These are phyloP conservation scores for Bertia moriformis DNA, from an alignment of 2,329 filamentous ascomycete species.

Conservation along the genomic window DNA sequence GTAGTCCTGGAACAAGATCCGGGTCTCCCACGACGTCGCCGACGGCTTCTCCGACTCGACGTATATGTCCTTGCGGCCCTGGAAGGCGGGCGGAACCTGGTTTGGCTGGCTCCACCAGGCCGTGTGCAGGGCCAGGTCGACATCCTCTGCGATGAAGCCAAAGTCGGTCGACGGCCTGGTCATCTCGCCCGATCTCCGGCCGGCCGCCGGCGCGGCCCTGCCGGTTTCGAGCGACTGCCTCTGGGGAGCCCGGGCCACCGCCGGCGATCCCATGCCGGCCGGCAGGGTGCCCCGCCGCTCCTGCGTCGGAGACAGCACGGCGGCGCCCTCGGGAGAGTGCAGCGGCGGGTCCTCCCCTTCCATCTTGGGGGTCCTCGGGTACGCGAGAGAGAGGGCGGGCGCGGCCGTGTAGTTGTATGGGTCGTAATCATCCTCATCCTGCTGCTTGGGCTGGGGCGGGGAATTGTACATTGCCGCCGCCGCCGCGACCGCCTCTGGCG, in stretches of 20 bases:
- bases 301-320: constrained; percentile 20
- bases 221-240: constrained; percentile 53
- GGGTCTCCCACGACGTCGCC: constrained; percentile 49
- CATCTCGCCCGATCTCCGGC: constrained; percentile 19
- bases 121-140: constrained; percentile 2
- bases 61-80: constrained; percentile 43
- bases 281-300: constrained; percentile 29
- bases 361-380: constrained; percentile 20
- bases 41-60: constrained; percentile 45
- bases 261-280: constrained; percentile 13
- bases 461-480: constrained; percentile 30
- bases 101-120: constrained; percentile 25
- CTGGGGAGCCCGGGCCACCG: constrained; percentile 20
- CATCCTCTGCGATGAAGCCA: neutral
- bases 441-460: constrained; percentile 12
- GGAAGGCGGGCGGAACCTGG: constrained; percentile 40
- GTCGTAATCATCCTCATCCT: constrained; percentile 55
- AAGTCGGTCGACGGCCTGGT: neutral
- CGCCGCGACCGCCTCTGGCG: constrained; percentile 53
- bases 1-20: constrained; percentile 87
- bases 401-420: constrained; percentile 39
- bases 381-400: constrained; percentile 15
- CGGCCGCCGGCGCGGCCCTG: constrained; percentile 22
- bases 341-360: constrained; percentile 27
- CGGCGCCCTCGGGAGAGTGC: constrained; percentile 6